Evolutionary conservation across 495 filamentous ascomycete species (phyloP), one percentile per base, ranked within the genome.

Genomic region (Lophiostoma macrostomum): DNA sequence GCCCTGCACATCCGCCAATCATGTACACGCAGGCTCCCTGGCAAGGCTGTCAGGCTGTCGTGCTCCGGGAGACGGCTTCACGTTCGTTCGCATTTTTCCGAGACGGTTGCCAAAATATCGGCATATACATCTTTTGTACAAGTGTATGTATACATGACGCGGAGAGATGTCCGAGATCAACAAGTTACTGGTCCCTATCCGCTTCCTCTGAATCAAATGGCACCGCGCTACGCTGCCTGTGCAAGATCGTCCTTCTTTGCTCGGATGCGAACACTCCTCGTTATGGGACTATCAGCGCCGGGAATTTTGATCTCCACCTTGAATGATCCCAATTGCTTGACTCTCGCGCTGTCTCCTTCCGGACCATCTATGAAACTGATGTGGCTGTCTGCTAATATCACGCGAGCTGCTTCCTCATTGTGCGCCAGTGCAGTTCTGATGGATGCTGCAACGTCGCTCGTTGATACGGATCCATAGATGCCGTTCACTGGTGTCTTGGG

Each of bases 401-500:
- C 66, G n/a, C 72, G 66, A 7, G 67, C 65, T 27, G 74, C 78
- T 57, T 79, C 73, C 27, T 73, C 68, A 34, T 75, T 71, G 27
- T 69, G 64, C 20, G 69, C 70, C 49, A 83, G 65, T 4, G 75
- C 55, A 27, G 70, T 69, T 42, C 70, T 72, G 32, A 83, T 67
- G 27, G 68, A 73, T 8, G 67, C 53, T 16, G 68, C 72, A 35
- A 84, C 73, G 65, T 84, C 81, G 4, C 58, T 61, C 4, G 73
- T 73, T 12, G 76, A 71, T 22, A 84, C 79, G 2, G 78, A 80
- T 12, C 81, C 81, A 50, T 77, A 80, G 37, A 84, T 82, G 18
- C 68, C 56, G 5, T 32, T 60, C 16, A 53, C 11, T 13, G 32
- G 35, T 14, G 56, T 43, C 24, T 70, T 64, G 11, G 61, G 18